Base-by-base conservation (phyloP, 371 early-diverging fungal genomes). In the Dentiscutata heterogama region DNA sequence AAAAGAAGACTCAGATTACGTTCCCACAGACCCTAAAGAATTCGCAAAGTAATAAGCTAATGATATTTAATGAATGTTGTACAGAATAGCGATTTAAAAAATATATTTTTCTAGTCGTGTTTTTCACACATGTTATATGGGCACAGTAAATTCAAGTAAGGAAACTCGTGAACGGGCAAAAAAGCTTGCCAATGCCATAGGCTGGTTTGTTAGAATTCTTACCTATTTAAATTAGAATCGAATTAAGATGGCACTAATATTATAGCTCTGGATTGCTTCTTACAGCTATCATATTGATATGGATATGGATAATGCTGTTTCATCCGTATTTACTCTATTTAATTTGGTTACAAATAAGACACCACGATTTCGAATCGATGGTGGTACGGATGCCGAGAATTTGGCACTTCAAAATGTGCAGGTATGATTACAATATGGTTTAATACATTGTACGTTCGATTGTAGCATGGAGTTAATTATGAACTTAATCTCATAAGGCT, bases 371-470 rank as follows among this genome's bases (percentile, higher is more conserved):
- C 92, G 92, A 27, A 92, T 96, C 0, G 94, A 94, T 82, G 99
- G 99, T 7, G 98, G 98, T 8, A 91, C 94, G 0, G 88, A 86
- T 56, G 87, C 91, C 0, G 99, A 99, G 85, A 98, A 99, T 83
- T 83, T 98, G 83, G 99, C 99, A 0, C 87, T 99, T 82, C 99
- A 99, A 85, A 99, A 99, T 82, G 94, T 99, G 58, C 99, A 97
- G 84, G 92, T 91, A 82, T 53, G 53, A 64, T 13, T 35, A 63
- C 22, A 64, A 64, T 53, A 1, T 16, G 27, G 25, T 54, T 73
- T 54, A 14, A 46, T 46, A 11, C 46, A 11, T 11, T 46, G 46
- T 46, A 46, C 10, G 7, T 46, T 46, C 46, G 2, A 46, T 11
- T 10, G 10, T 46, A 46, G 46, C 46, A 16, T 53, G 31, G 2